Evolutionary conservation across 1,284 basidiomycete genomes (phyloP).

Genomic region (Clitocybe nebularis): DNA sequence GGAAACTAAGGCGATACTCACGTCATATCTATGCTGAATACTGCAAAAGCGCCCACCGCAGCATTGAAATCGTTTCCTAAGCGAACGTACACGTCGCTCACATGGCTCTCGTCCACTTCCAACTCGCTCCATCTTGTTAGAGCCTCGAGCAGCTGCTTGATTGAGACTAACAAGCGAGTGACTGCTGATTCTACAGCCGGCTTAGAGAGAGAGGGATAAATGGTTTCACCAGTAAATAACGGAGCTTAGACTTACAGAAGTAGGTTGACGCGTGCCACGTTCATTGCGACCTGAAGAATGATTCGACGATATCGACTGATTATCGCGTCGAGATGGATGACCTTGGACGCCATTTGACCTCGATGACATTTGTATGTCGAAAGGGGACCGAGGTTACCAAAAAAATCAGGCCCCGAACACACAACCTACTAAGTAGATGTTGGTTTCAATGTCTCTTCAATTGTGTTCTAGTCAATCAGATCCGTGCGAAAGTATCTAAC

Average conservation of each 20-base stretch:
- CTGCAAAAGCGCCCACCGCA: slow-evolving; percentile 84
- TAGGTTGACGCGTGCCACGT: slow-evolving; percentile 23
- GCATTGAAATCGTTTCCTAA: slow-evolving; percentile 97
- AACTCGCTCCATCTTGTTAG: slow-evolving; percentile 86
- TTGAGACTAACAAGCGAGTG: slow-evolving; percentile 90
- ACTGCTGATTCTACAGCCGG: slow-evolving; percentile 88
- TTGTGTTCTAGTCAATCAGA: slow-evolving; percentile 1
- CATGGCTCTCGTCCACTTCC: slow-evolving; percentile 74
- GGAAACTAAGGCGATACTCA: slow-evolving; percentile 40
- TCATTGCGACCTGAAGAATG: slow-evolving; percentile 27
- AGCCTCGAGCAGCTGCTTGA: slow-evolving; percentile 91
- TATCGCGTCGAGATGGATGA: slow-evolving; percentile 42
- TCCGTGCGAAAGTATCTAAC: slow-evolving; percentile 1
- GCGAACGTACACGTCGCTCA: slow-evolving; percentile 95
- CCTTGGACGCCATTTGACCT: slow-evolving; percentile 22
- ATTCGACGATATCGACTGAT: slow-evolving; percentile 39
- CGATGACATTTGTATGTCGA: slow-evolving; percentile 22
- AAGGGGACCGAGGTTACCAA: not conserved
- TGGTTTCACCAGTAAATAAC: slow-evolving; percentile 9
- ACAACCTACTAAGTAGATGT: too few species aligned
- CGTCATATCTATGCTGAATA: slow-evolving; percentile 89
- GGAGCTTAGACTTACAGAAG: slow-evolving; percentile 26
- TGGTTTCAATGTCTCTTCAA: too few species aligned
- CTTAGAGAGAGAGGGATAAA: slow-evolving; percentile 28
- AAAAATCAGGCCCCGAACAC: not conserved